Conservation (phyloP, 768 basidiomycete species). For the Boletus vermiculosoides region DNA sequence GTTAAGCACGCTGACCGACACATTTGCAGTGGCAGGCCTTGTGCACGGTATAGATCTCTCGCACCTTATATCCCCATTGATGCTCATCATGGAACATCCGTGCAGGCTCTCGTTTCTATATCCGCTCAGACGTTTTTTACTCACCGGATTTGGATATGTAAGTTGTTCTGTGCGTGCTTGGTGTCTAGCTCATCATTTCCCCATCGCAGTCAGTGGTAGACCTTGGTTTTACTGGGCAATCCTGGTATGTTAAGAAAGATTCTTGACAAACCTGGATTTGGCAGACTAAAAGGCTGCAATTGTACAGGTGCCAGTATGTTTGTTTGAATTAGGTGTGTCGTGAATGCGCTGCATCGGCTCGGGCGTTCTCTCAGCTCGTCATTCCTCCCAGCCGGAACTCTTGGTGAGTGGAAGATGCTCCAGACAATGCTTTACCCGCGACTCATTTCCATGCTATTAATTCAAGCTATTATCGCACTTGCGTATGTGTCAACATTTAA, state of each 20-base stretch:
- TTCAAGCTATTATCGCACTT: conserved; percentile 1
- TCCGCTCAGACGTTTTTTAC: conserved; percentile 7
- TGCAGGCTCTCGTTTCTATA: conserved; percentile 7
- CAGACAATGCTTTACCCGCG: too few relatives aligned
- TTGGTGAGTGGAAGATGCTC: background rate
- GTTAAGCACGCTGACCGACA: background rate
- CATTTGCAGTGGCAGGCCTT: conserved; percentile 3
- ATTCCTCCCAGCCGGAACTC: background rate
- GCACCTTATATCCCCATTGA: background rate
- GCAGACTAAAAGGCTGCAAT: too few relatives aligned
- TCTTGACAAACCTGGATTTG: background rate
- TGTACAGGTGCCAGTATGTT: background rate
- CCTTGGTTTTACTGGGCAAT: conserved; percentile 4
- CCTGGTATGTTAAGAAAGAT: too few relatives aligned
- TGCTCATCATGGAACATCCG: background rate
- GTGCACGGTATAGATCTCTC: background rate
- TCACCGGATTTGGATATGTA: conserved; percentile 13
- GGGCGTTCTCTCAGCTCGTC: background rate
- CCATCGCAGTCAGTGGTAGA: conserved; percentile 1
- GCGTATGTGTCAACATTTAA: background rate
- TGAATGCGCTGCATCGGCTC: background rate
- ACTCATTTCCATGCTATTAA: background rate
- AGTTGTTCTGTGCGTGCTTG: background rate
- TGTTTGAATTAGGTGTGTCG: conserved; percentile 6
- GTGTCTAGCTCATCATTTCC: background rate